These are phyloP conservation scores for Heritiera littoralis DNA, from an alignment of 345 rosid species.

Conservation along the genomic window DNA sequence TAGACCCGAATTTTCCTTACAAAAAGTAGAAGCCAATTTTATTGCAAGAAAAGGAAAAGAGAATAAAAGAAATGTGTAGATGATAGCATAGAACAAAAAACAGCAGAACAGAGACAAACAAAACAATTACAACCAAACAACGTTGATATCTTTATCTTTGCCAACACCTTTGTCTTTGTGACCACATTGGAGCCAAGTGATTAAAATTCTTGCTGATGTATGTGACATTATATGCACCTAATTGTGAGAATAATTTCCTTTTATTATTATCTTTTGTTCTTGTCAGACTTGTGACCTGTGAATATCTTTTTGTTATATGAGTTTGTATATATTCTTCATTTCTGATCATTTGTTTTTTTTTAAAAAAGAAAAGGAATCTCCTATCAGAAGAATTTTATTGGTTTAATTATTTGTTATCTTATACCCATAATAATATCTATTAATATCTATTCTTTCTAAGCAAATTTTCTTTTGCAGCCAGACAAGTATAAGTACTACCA, in stretches of 20 bases:
- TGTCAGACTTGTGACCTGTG: background rate
- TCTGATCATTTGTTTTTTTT: background rate
- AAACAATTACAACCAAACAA: conserved; percentile 19
- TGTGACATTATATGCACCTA: background rate
- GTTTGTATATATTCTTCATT: conserved; percentile 9
- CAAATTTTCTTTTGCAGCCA: background rate
- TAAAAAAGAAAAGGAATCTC: background rate
- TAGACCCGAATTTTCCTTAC: background rate
- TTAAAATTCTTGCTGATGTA: background rate
- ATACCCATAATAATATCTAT: background rate
- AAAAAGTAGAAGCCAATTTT: background rate
- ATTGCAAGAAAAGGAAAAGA: background rate
- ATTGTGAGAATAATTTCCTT: background rate
- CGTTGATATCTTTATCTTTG: background rate
- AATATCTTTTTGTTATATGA: background rate
- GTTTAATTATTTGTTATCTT: background rate
- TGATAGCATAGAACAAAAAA: background rate
- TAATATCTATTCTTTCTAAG: conserved; percentile 5
- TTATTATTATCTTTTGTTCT: background rate
- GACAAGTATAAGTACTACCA: background rate
- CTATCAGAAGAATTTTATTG: background rate
- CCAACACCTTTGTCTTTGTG: background rate
- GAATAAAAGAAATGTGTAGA: background rate
- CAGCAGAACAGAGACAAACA: conserved; percentile 3
- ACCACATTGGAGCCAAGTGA: background rate